These are phyloP conservation scores for Corymbia calophylla DNA, from an alignment of 441 rosid genomes.

Conservation along the genomic window DNA sequence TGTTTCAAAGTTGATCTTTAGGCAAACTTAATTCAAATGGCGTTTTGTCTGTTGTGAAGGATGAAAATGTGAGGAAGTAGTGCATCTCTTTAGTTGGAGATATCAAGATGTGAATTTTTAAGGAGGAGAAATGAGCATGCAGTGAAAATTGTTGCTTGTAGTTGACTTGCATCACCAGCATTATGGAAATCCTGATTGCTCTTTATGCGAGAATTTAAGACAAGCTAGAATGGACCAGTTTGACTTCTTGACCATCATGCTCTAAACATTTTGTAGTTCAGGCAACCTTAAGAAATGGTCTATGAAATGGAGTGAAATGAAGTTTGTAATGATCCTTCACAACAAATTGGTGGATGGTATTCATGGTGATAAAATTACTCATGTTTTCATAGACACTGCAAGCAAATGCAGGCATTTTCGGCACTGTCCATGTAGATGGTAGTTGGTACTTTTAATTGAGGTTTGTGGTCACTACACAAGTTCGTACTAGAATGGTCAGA, in stretches of 20 bases:
- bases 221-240: background rate
- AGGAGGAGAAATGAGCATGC: background rate
- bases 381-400: background rate
- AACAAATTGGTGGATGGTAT: background rate
- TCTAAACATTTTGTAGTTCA: background rate
- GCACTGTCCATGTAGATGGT: background rate
- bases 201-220: background rate
- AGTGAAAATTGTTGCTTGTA: background rate
- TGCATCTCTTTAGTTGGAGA: background rate
- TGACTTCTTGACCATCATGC: background rate
- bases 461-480: background rate
- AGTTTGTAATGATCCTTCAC: background rate
- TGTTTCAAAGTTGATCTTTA: background rate
- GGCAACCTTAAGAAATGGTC: background rate
- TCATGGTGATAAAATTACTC: background rate
- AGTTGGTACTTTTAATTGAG: background rate
- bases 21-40: background rate
- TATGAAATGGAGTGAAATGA: background rate
- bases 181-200: background rate
- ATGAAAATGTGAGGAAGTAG: background rate
- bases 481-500: background rate
- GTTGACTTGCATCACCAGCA: background rate
- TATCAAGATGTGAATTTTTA: background rate
- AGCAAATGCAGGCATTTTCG: background rate
- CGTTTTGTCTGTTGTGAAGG: background rate